These are phyloP conservation scores for Oidium heveae DNA, from an alignment of 2,329 filamentous ascomycete genomes.

Conservation along the genomic window DNA sequence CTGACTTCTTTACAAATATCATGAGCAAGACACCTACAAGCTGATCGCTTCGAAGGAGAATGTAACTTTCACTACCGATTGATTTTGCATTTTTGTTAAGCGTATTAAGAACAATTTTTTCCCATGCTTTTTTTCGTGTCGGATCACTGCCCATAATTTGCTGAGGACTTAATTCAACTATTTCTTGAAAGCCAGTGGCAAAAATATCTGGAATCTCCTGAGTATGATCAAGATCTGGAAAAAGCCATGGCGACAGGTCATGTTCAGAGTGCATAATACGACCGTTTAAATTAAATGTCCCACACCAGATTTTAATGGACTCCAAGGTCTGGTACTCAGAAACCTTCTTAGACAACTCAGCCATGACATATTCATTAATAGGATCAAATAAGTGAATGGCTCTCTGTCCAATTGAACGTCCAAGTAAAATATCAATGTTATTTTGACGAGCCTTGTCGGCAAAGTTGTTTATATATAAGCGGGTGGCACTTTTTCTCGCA, in stretches of 20 bases:
- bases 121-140: slow-evolving; percentile 62
- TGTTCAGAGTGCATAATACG: slow-evolving; percentile 51
- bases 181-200: slow-evolving; percentile 87
- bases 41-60: slow-evolving; percentile 73
- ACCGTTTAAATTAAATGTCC: slow-evolving; percentile 90
- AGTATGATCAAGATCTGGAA: slow-evolving; percentile 33
- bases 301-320: slow-evolving; percentile 51
- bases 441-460: slow-evolving; percentile 79
- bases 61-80: slow-evolving; percentile 51
- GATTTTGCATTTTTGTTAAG: slow-evolving; percentile 46
- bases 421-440: slow-evolving; percentile 81
- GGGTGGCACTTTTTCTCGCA: slow-evolving; percentile 75
- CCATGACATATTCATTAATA: slow-evolving; percentile 69
- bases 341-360: slow-evolving; percentile 42
- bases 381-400: slow-evolving; percentile 80
- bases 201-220: slow-evolving; percentile 55
- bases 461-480: slow-evolving; percentile 95
- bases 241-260: slow-evolving; percentile 71
- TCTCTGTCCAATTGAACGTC: slow-evolving; percentile 57
- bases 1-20: slow-evolving; percentile 64
- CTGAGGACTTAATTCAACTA: slow-evolving; percentile 90
- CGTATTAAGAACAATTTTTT: slow-evolving; percentile 50
- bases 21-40: slow-evolving; percentile 83
- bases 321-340: slow-evolving; percentile 53
- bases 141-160: slow-evolving; percentile 99